Evolutionary conservation across 2,329 filamentous ascomycete genomes (phyloP).

Genomic region (Aspergillus transmontanensis): DNA sequence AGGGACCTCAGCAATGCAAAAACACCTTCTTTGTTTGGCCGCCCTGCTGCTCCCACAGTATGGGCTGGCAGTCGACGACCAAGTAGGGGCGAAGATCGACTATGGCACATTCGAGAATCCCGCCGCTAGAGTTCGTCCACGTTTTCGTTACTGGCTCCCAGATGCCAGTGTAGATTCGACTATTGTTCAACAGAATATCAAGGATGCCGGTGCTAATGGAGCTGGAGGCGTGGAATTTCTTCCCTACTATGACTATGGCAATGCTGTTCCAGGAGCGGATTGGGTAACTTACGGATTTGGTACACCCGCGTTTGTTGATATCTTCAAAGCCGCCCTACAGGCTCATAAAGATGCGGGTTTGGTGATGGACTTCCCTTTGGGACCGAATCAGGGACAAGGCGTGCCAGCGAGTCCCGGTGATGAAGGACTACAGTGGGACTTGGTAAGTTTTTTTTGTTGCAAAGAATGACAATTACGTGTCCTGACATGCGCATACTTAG

Average conservation of each 20-base stretch:
- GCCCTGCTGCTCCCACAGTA: constrained; percentile 1
- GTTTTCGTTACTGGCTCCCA: constrained; percentile 44
- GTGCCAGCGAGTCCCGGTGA: constrained; percentile 39
- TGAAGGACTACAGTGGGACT: constrained; percentile 37
- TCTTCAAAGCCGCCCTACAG: constrained; percentile 32
- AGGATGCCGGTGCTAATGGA: constrained; percentile 32
- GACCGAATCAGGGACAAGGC: constrained; percentile 50
- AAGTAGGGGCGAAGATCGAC: constrained; percentile 4
- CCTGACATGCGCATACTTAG: background rate
- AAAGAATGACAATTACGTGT: background rate
- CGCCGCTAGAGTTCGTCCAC: constrained; percentile 29
- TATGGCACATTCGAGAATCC: constrained; percentile 29
- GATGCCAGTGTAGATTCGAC: constrained; percentile 37
- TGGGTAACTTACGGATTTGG: constrained; percentile 46
- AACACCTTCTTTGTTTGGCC: background rate
- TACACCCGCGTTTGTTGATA: constrained; percentile 32
- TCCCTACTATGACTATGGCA: constrained; percentile 43
- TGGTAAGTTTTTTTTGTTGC: constrained; percentile 14
- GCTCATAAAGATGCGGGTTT: constrained; percentile 40
- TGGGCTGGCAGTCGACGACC: constrained; percentile 5
- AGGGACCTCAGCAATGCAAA: background rate
- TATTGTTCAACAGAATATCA: constrained; percentile 35
- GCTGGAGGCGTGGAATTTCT: constrained; percentile 45
- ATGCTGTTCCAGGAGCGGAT: constrained; percentile 29
- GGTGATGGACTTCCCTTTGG: constrained; percentile 49